These are phyloP conservation scores for Naumovozyma dairenensis DNA, from an alignment of 805 yeast species.

Conservation along the genomic window DNA sequence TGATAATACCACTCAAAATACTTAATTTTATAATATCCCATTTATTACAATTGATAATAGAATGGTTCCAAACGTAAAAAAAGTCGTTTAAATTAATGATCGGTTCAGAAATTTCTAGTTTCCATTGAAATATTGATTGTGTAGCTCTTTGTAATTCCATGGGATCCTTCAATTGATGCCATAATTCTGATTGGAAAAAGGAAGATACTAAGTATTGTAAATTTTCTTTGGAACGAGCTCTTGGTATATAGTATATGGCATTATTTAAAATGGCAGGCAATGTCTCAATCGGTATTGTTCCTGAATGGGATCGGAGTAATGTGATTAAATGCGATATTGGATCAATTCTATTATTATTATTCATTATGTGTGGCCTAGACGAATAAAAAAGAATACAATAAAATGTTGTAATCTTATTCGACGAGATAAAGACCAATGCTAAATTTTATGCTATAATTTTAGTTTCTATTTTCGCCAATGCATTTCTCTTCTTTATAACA, in stretches of 20 bases:
- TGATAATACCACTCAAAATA: conserved; percentile 18
- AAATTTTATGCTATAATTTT: too few relatives aligned
- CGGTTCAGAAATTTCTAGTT: conserved; percentile 27
- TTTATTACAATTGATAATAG: conserved; percentile 7
- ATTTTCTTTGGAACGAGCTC: conserved; percentile 8
- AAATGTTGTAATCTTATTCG: too few relatives aligned
- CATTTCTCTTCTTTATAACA: too few relatives aligned
- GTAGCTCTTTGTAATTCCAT: conserved; percentile 11
- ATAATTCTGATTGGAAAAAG: conserved; percentile 9
- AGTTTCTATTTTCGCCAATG: too few relatives aligned
- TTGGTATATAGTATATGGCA: conserved; percentile 22
- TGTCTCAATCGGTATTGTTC: not conserved
- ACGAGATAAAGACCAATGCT: too few relatives aligned
- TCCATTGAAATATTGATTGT: conserved; percentile 21
- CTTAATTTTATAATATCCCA: conserved; percentile 20
- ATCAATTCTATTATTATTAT: too few relatives aligned
- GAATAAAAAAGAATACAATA: too few relatives aligned
- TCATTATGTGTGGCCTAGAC: too few relatives aligned
- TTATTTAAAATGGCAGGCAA: conserved; percentile 14
- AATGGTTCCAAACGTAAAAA: conserved; percentile 16
- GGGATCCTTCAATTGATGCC: conserved; percentile 5
- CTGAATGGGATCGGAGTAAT: not conserved
- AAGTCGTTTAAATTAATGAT: conserved; percentile 14
- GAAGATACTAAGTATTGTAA: conserved; percentile 9
- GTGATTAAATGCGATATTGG: too few relatives aligned